These are phyloP conservation scores for Colletotrichum nymphaeae DNA, from an alignment of 2,329 filamentous ascomycete species.

Conservation along the genomic window DNA sequence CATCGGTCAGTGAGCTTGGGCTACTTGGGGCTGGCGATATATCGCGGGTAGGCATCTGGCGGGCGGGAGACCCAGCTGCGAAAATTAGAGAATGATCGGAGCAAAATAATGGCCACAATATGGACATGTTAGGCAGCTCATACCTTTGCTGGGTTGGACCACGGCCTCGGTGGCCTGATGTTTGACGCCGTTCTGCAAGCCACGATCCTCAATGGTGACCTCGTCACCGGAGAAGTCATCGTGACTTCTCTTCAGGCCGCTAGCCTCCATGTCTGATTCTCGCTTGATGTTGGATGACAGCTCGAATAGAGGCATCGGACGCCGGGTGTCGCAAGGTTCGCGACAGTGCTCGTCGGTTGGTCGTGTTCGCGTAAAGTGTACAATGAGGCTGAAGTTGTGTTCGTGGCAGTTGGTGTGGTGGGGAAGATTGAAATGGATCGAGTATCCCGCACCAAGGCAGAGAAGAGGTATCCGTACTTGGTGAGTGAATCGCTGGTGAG, in stretches of 20 bases:
- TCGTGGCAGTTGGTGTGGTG: background rate
- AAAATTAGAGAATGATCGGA: background rate
- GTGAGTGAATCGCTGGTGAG: background rate
- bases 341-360: background rate
- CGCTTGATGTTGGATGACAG: slow-evolving; percentile 59
- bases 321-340: slow-evolving; percentile 6
- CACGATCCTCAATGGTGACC: slow-evolving; percentile 37
- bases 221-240: slow-evolving; percentile 55
- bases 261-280: slow-evolving; percentile 50
- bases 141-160: slow-evolving; percentile 26
- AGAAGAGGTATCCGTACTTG: too few species aligned
- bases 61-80: slow-evolving; percentile 1
- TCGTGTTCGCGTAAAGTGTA: background rate
- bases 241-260: slow-evolving; percentile 58
- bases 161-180: slow-evolving; percentile 24
- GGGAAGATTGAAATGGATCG: background rate
- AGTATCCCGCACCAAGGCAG: background rate
- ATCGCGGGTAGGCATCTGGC: slow-evolving; percentile 29
- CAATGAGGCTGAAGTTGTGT: background rate
- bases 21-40: slow-evolving; percentile 31
- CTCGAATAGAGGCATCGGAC: slow-evolving; percentile 59
- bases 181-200: slow-evolving; percentile 26
- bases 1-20: slow-evolving; percentile 50
- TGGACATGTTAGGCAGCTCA: background rate
- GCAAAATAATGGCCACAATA: background rate